Base-by-base conservation (phyloP, 2,329 filamentous ascomycete genomes). In the Diaporthe sp. region DNA sequence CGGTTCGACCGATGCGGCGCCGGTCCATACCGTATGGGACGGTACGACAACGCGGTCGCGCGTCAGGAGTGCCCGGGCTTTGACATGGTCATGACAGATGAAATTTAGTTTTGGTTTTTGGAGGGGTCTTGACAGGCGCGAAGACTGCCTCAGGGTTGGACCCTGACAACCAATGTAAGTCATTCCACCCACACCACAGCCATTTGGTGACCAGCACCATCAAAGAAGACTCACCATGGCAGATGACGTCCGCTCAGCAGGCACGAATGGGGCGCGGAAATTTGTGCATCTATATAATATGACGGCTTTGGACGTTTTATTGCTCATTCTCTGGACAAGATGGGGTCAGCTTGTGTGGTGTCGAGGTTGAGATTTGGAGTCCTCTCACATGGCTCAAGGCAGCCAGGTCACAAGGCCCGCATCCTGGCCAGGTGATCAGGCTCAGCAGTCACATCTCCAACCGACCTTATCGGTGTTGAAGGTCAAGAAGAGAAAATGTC, bases 341-440 rank as follows among this genome's bases (percentile, higher is more conserved):
- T 55, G 15, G 20, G 17, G 15, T 6, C 65, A 70, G 34, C 49
- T 39, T 10, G 20, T 12, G 13, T 42, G 57, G 2, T 10, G 47
- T 42, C 31, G 37, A 42, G 42, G 44, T 31, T 44, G 39, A 34
- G 9, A 31, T n/a, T 61, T 12, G 71, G 31, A 31, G 34, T 65
- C 47, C 31, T 53, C 71, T 73, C 71, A 73, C 71, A 73, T 73
- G 71, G 61, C 31, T 37, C 53, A 47, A 60, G 55, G 70, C 55
- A 51, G 58, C 31, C 25, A 5, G 47, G 71, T 73, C 71, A 73
- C 71, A 42, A 73, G 71, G 58, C 25, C 25, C 15, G 25, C 37
- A 39, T 31, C 71, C n/a, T 44, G 71, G 61, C 47, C 71, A 61
- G 31, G 42, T 65, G 71, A 65, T 28, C 49, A 20, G 37, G 25